Evolutionary conservation across 2,329 filamentous ascomycete genomes (phyloP).

Genomic region (Colletotrichum cordylinicola): DNA sequence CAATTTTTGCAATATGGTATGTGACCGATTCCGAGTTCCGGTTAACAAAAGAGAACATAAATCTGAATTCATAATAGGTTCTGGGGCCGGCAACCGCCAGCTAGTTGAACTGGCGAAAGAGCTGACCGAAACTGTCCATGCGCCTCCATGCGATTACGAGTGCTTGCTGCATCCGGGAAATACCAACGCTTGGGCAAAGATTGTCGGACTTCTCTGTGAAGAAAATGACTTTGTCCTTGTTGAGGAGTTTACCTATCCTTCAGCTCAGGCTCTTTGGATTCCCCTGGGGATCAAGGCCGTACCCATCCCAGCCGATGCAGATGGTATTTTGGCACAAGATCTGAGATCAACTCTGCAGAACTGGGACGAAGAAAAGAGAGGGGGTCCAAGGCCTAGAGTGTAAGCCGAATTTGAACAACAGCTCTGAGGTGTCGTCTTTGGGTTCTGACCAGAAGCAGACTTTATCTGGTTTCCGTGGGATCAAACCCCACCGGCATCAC

Average conservation of each 20-base stretch:
- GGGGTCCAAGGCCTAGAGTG: conserved; percentile 22
- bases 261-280: conserved; percentile 32
- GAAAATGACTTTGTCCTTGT: conserved; percentile 22
- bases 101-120: conserved; percentile 22
- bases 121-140: conserved; percentile 26
- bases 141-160: conserved; percentile 27
- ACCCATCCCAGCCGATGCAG: conserved; percentile 28
- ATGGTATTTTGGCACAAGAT: conserved; percentile 28
- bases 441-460: background rate
- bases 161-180: conserved; percentile 33
- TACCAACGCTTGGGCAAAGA: conserved; percentile 36
- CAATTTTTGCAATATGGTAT: background rate
- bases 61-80: background rate
- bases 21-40: background rate
- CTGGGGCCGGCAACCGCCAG: conserved; percentile 24
- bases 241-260: background rate
- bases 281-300: conserved; percentile 29
- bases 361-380: conserved; percentile 26
- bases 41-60: background rate
- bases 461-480: conserved; percentile 52
- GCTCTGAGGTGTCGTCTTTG: background rate
- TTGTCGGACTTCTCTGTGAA: conserved; percentile 27
- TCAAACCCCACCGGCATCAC: conserved; percentile 76
- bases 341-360: conserved; percentile 25
- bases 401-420: background rate